Evolutionary conservation across 1,284 basidiomycete species (phyloP).

Genomic region (Sutorius eximius): DNA sequence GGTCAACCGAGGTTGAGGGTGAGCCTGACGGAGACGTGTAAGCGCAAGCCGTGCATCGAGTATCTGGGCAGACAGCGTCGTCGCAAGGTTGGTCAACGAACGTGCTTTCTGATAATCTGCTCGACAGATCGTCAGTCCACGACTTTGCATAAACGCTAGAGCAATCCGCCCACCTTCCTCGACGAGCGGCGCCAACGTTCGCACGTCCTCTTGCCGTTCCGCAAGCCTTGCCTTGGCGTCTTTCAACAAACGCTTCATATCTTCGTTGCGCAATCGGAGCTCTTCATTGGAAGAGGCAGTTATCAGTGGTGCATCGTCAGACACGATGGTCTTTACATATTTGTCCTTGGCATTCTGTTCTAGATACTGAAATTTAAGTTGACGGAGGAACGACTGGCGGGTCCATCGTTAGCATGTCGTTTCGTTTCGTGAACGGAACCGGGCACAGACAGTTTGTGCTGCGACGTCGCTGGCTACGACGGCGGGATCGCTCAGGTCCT

Average conservation of each 20-base stretch:
- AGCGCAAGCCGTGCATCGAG: conserved; percentile 77
- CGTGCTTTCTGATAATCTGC: conserved; percentile 62
- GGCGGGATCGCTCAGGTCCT: conserved; percentile 34
- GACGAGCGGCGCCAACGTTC: conserved; percentile 60
- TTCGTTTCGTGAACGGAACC: background rate
- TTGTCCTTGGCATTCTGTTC: conserved; percentile 87
- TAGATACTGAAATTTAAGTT: conserved; percentile 82
- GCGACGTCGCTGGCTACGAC: conserved; percentile 34
- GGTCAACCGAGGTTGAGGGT: conserved; percentile 77
- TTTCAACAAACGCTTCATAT: conserved; percentile 70
- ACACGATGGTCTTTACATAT: conserved; percentile 82
- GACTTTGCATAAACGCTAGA: background rate
- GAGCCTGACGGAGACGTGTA: conserved; percentile 72
- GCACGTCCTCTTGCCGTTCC: conserved; percentile 61
- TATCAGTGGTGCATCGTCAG: conserved; percentile 75
- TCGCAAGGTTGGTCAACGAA: conserved; percentile 53
- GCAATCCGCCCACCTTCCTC: conserved; percentile 54
- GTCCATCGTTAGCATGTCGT: background rate
- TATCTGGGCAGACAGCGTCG: conserved; percentile 67
- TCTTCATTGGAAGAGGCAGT: conserved; percentile 73
- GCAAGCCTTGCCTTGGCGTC: conserved; percentile 60
- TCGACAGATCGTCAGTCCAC: background rate
- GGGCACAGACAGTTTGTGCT: conserved; percentile 26
- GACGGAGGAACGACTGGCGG: conserved; percentile 69
- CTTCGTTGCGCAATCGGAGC: conserved; percentile 57